phyloP scores from a whole-genome alignment of 1,284 basidiomycete genomes.

The Erythrobasidium hasegawianum region DNA sequence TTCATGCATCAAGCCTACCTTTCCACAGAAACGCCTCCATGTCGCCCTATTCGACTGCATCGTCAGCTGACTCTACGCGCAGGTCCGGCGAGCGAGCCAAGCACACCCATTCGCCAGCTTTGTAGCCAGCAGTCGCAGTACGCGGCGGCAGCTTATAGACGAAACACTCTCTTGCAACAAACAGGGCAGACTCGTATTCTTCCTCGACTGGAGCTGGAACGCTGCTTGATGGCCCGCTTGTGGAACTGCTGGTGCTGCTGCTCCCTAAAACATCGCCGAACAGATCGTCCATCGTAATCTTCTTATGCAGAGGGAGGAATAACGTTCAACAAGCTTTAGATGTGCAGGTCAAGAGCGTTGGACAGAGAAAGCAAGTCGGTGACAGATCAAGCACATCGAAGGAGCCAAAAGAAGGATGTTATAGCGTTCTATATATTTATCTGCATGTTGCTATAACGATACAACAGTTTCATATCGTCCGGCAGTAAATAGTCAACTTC shows the following conservation, averaged over 20 bases:
- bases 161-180: slow-evolving; percentile 77
- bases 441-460: too few relatives aligned
- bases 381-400: too few relatives aligned
- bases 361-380: too few relatives aligned
- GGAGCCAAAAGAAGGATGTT: too few relatives aligned
- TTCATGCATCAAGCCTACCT: too few relatives aligned
- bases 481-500: too few relatives aligned
- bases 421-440: too few relatives aligned
- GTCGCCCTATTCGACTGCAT: slow-evolving; percentile 57
- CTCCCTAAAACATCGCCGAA: slow-evolving; percentile 12
- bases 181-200: slow-evolving; percentile 77
- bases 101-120: slow-evolving; percentile 65
- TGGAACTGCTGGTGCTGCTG: slow-evolving; percentile 3
- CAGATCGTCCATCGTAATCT: slow-evolving; percentile 33
- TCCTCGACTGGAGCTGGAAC: neutral
- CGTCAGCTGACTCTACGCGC: neutral
- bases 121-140: slow-evolving; percentile 75
- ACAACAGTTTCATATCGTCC: too few relatives aligned
- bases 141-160: slow-evolving; percentile 79
- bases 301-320: too few relatives aligned
- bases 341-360: neutral
- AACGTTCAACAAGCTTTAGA: too few relatives aligned
- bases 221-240: neutral
- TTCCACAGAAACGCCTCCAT: slow-evolving; percentile 79
- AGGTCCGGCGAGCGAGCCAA: neutral